Evolutionary conservation across 495 filamentous ascomycete genomes (phyloP), one percentile per base, ranked within the genome.

Genomic region (Talaromyces stipitatus): DNA sequence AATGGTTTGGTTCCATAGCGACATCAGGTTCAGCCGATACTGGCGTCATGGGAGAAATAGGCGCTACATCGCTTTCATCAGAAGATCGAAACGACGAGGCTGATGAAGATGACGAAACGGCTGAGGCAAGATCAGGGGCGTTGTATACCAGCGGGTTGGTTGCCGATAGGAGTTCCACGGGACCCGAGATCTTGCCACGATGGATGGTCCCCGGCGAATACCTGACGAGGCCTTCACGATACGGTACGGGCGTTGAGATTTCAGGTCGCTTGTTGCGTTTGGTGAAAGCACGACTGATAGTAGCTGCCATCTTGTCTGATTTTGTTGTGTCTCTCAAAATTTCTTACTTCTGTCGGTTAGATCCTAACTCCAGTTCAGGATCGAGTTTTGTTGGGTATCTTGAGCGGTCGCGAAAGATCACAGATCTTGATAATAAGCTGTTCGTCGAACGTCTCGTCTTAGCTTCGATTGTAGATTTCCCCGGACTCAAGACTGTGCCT

Each of bases 121-220:
- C 45, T 55, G 78, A 81, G 61, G 74, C 79, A 61, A 90, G 79
- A 66, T 91, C 86, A 24, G 94, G 95, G 10, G 94, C 91, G 64
- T 92, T 91, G 78, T 94, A 96, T 16, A 89, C 88, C 16, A 96
- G 85, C 85, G 92, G 90, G 69, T 97, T 98, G 57, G 95, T 97
- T 3, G 95, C 96, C 18, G 92, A 95, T 26, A 96, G 72, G 45
- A 98, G 78, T 68, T 89, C 85, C 47, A 97, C 78, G 2, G 94
- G 94, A 10, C 79, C 82, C 18, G 94, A 98, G 65, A 98, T 98
- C 73, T 94, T 78, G 61, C 70, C 72, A 33, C 78, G 77, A 51
- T 78, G 76, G 63, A 81, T 78, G 14, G 69, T 70, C 36, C 73
- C 77, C 20, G 77, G 63, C 28, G 70, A 69, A 55, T 75, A 78